Percentiles rank a stretch among this genome's conserved stretches.
phyloP scores from a whole-genome alignment of 2,329 filamentous ascomycete species.

The Macrophomina phaseolina region DNA sequence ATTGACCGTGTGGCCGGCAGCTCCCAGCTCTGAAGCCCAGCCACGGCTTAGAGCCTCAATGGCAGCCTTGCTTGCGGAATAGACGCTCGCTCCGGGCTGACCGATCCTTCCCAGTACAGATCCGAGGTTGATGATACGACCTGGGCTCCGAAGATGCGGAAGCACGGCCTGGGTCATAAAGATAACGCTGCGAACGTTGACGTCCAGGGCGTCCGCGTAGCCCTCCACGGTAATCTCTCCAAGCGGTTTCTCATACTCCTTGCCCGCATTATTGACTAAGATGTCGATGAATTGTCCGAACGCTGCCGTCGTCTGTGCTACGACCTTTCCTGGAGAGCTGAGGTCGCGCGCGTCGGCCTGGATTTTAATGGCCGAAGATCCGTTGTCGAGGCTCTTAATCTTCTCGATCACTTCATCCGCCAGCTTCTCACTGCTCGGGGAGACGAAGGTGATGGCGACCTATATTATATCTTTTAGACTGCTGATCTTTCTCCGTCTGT shows the following conservation, averaged over 20 bases:
- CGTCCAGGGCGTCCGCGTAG: conserved; percentile 84
- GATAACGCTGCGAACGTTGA: conserved; percentile 93
- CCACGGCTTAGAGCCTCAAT: conserved; percentile 65
- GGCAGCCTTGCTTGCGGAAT: conserved; percentile 91
- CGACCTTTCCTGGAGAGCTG: conserved; percentile 75
- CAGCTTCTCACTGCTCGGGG: conserved; percentile 43
- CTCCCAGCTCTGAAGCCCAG: conserved; percentile 65
- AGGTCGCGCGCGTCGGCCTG: conserved; percentile 85
- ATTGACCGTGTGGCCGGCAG: conserved; percentile 65
- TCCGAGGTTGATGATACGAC: conserved; percentile 95
- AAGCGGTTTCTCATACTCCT: conserved; percentile 84
- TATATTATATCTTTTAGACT: conserved; percentile 27
- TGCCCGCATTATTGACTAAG: conserved; percentile 95
- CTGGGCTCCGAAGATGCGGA: conserved; percentile 69
- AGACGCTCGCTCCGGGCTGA: conserved; percentile 84
- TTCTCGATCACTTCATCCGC: conserved; percentile 39
- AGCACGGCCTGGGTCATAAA: conserved; percentile 94
- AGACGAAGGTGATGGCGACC: conserved; percentile 53
- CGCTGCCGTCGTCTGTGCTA: conserved; percentile 41
- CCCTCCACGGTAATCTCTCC: conserved; percentile 84
- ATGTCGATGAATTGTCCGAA: conserved; percentile 82
- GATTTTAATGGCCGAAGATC: conserved; percentile 68
- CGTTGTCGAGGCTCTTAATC: conserved; percentile 40
- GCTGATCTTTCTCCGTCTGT: no score
- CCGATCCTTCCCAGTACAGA: conserved; percentile 88